Evolutionary conservation across 2,329 filamentous ascomycete genomes (phyloP).

Genomic region (Ceratocystis cacaofunesta): DNA sequence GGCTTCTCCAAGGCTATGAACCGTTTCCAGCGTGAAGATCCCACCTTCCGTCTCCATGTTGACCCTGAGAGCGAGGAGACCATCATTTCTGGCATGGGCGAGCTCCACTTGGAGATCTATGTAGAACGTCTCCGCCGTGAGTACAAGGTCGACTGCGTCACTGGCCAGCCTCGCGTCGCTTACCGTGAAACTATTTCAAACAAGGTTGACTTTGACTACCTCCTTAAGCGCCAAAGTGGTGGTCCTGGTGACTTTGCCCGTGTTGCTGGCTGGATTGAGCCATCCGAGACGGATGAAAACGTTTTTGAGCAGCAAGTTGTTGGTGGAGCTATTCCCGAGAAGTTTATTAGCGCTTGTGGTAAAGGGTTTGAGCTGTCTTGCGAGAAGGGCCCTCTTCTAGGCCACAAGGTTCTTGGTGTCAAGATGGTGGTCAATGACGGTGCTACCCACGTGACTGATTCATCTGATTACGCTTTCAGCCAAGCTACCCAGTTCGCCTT

Average conservation of each 20-base stretch:
- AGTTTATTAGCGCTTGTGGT: conserved; percentile 84
- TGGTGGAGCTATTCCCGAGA: conserved; percentile 85
- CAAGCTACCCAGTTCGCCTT: conserved; percentile 92
- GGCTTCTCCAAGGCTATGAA: conserved; percentile 99
- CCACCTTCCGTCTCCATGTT: conserved; percentile 89
- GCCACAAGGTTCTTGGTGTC: conserved; percentile 80
- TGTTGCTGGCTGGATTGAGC: conserved; percentile 84
- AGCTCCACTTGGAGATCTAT: conserved; percentile 93
- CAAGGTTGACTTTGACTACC: conserved; percentile 73
- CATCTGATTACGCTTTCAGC: conserved; percentile 91
- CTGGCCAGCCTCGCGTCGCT: conserved; percentile 91
- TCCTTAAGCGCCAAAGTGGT: conserved; percentile 88
- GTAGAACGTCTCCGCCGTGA: conserved; percentile 92
- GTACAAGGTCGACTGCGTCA: conserved; percentile 89
- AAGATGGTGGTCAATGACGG: conserved; percentile 91
- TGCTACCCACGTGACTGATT: conserved; percentile 94
- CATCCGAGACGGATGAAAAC: conserved; percentile 57
- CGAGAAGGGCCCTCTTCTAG: conserved; percentile 76
- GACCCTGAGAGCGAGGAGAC: conserved; percentile 89
- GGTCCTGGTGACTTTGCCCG: conserved; percentile 91
- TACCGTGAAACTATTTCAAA: conserved; percentile 87
- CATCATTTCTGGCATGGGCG: conserved; percentile 97
- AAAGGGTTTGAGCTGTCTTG: conserved; percentile 83
- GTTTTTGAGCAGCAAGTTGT: conserved; percentile 74
- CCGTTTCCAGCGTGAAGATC: conserved; percentile 95